Percentiles rank a stretch among this genome's conserved stretches.
phyloP scores from a whole-genome alignment of 352 stramenopile genomes.

The Peronospora destructor region DNA sequence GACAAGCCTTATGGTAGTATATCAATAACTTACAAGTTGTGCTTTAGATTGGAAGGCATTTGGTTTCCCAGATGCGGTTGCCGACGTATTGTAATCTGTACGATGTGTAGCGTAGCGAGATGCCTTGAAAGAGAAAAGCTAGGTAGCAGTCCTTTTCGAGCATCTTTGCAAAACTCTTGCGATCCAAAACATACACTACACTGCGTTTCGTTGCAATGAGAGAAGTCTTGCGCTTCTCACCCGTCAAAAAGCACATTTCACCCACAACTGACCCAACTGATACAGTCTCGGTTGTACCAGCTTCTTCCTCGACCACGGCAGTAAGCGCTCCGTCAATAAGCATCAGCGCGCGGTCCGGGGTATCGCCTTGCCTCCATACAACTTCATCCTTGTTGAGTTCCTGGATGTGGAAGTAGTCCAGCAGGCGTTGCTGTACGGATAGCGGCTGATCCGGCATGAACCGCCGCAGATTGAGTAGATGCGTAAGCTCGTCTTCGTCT shows the following conservation, averaged over 20 bases:
- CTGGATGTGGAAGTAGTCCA: slow-evolving; percentile 67
- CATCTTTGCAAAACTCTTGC: slow-evolving; percentile 58
- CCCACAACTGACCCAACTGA: slow-evolving; percentile 65
- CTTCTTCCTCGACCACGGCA: slow-evolving; percentile 73
- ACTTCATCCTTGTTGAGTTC: slow-evolving; percentile 53
- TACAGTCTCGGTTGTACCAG: slow-evolving; percentile 66
- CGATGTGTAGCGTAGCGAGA: slow-evolving; percentile 69
- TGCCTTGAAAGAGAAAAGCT: slow-evolving; percentile 69
- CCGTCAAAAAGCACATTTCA: slow-evolving; percentile 71
- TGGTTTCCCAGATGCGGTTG: slow-evolving; percentile 83
- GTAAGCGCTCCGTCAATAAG: slow-evolving; percentile 56
- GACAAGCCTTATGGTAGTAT: too few species aligned
- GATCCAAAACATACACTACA: slow-evolving; percentile 63
- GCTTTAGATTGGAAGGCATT: slow-evolving; percentile 63
- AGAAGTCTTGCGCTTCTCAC: slow-evolving; percentile 78
- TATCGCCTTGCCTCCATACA: slow-evolving; percentile 62
- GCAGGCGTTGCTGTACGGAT: slow-evolving; percentile 49
- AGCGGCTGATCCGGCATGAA: slow-evolving; percentile 67
- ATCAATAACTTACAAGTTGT: neutral
- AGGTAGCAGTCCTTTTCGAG: slow-evolving; percentile 49
- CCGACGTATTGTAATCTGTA: slow-evolving; percentile 73
- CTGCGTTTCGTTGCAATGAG: slow-evolving; percentile 49
- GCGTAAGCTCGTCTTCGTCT: slow-evolving; percentile 47
- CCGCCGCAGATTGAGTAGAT: slow-evolving; percentile 49
- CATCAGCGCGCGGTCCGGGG: slow-evolving; percentile 47